Percentiles rank a stretch among this genome's conserved stretches.
phyloP scores from a whole-genome alignment of 1,139 yeast genomes.

The Suhomyces bolitotheri region DNA sequence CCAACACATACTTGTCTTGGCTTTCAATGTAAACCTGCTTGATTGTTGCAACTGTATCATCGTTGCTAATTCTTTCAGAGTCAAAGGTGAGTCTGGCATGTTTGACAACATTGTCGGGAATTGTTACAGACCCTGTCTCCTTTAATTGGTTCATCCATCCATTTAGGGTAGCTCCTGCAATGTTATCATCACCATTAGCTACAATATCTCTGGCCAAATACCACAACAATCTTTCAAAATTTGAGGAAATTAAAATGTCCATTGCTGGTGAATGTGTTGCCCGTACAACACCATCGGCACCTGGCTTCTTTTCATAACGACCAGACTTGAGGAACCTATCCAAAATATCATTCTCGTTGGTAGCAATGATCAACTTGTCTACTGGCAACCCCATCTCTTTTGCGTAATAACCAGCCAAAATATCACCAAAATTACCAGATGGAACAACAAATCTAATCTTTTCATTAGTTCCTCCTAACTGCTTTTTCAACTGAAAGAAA shows the following conservation, averaged over 20 bases:
- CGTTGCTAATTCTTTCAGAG: conserved; percentile 78
- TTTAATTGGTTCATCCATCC: conserved; percentile 82
- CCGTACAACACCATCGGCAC: conserved; percentile 60
- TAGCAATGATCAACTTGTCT: conserved; percentile 84
- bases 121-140: conserved; percentile 71
- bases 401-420: conserved; percentile 94
- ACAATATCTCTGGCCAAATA: conserved; percentile 75
- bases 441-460: conserved; percentile 89
- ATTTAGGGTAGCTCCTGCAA: conserved; percentile 74
- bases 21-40: conserved; percentile 58
- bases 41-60: conserved; percentile 75
- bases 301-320: conserved; percentile 65
- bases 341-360: conserved; percentile 91
- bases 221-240: conserved; percentile 96
- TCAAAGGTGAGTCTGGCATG: conserved; percentile 71
- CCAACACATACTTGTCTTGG: conserved; percentile 77
- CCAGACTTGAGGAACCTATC: conserved; percentile 90
- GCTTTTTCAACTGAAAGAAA: conserved; percentile 68
- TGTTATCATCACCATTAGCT: conserved; percentile 54
- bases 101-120: conserved; percentile 61
- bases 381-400: conserved; percentile 93
- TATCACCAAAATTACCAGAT: conserved; percentile 97
- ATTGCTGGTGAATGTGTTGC: conserved; percentile 96
- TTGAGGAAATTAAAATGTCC: conserved; percentile 94
- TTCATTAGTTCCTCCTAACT: conserved; percentile 26